Percentiles rank a stretch among this genome's conserved stretches.
Conservation (phyloP, 1,284 basidiomycete genomes). For the Pseudomicrostroma phylloplanum region DNA sequence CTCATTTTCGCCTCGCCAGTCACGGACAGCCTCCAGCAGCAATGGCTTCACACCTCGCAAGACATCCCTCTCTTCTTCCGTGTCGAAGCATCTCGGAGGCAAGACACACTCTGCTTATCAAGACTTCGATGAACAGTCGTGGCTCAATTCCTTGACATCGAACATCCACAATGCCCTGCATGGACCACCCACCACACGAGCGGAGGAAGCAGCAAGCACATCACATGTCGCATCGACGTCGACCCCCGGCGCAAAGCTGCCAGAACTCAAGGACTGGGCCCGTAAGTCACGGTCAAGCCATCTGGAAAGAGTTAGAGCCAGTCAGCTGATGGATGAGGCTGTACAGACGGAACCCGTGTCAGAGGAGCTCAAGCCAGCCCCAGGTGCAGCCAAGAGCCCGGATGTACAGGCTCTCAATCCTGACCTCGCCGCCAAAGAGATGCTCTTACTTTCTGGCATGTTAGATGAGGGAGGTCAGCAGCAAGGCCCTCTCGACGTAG, state of each 20-base stretch:
- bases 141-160: background rate
- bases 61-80: too few species aligned
- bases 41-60: too few species aligned
- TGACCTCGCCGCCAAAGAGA: background rate
- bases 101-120: background rate
- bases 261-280: background rate
- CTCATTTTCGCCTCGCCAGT: too few species aligned
- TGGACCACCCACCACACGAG: background rate
- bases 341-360: background rate
- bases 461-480: background rate
- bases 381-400: background rate
- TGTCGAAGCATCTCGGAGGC: too few species aligned
- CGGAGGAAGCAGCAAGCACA: background rate
- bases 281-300: background rate
- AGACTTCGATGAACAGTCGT: slow-evolving; percentile 5
- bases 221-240: background rate
- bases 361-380: background rate
- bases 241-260: too few species aligned
- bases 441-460: background rate
- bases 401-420: background rate
- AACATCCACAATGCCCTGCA: background rate
- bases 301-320: background rate
- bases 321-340: background rate
- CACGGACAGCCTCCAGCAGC: too few species aligned
- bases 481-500: background rate